A percentile compares a stretch with the other conserved stretches of the same genome.
Conservation (phyloP, 2,329 filamentous ascomycete genomes). For the Ceratocystis eucalypticola region DNA sequence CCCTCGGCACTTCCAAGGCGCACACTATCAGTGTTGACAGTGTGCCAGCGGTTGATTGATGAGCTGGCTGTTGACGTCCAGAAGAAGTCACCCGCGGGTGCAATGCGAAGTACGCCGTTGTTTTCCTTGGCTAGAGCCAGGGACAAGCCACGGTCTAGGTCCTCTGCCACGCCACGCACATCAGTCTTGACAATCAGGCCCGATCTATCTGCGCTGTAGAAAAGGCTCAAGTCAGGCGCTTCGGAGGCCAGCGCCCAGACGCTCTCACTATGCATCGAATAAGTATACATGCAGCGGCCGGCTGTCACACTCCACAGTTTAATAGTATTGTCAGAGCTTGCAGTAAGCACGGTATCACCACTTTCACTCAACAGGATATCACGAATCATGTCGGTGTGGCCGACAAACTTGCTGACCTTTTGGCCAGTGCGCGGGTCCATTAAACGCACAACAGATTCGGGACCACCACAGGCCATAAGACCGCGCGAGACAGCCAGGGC, state of each 20-base stretch:
- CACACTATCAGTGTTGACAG: slow-evolving; percentile 68
- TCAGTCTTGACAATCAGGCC: slow-evolving; percentile 96
- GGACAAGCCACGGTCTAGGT: slow-evolving; percentile 74
- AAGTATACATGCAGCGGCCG: slow-evolving; percentile 90
- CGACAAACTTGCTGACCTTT: slow-evolving; percentile 88
- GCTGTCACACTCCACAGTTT: slow-evolving; percentile 96
- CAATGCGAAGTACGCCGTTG: slow-evolving; percentile 58
- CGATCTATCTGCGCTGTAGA: slow-evolving; percentile 88
- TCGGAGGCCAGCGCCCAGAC: slow-evolving; percentile 93
- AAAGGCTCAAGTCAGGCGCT: slow-evolving; percentile 70
- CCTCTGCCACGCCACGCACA: slow-evolving; percentile 51
- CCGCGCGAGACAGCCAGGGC: slow-evolving; percentile 67
- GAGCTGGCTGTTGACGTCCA: slow-evolving; percentile 87
- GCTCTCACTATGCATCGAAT: slow-evolving; percentile 98
- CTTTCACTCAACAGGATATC: slow-evolving; percentile 80
- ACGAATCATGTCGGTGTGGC: slow-evolving; percentile 87
- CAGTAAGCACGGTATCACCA: slow-evolving; percentile 83
- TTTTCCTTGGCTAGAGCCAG: slow-evolving; percentile 88
- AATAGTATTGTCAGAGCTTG: slow-evolving; percentile 89
- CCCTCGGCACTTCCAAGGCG: slow-evolving; percentile 36
- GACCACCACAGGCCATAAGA: slow-evolving; percentile 81
- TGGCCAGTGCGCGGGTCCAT: slow-evolving; percentile 87
- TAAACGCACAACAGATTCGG: slow-evolving; percentile 80
- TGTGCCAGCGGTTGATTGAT: slow-evolving; percentile 82
- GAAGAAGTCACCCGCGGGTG: slow-evolving; percentile 59